These are phyloP conservation scores for Colletotrichum sp. DNA, from an alignment of 2,329 filamentous ascomycete species.

Conservation along the genomic window DNA sequence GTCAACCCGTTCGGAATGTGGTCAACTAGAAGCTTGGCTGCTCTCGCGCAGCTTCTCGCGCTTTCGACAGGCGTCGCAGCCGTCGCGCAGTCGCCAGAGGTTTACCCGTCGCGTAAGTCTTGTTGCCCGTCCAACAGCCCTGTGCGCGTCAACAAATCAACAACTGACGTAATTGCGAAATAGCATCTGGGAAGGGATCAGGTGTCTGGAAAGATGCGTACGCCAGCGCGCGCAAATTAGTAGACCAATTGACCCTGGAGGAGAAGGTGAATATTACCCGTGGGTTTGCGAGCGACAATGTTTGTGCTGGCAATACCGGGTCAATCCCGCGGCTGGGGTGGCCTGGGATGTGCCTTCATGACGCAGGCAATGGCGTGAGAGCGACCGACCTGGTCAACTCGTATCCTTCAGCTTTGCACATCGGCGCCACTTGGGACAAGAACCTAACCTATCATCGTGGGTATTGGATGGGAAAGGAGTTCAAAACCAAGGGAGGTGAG, in stretches of 20 bases:
- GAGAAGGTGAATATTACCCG: constrained; percentile 61
- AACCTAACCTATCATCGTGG: constrained; percentile 45
- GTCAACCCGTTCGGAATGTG: background rate
- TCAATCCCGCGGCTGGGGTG: constrained; percentile 49
- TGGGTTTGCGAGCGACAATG: constrained; percentile 41
- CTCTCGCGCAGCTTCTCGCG: background rate
- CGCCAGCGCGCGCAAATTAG: constrained; percentile 59
- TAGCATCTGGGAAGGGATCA: background rate
- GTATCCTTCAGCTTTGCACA: constrained; percentile 52
- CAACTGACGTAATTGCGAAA: background rate
- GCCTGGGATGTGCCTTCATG: constrained; percentile 54
- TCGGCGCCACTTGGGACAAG: constrained; percentile 63
- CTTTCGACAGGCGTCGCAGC: background rate
- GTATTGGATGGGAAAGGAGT: constrained; percentile 37
- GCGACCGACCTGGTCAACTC: constrained; percentile 53
- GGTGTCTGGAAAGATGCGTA: constrained; percentile 63
- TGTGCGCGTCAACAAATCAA: background rate
- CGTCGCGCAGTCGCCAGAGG: background rate
- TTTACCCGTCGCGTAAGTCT: constrained; percentile 1
- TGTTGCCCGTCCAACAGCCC: background rate
- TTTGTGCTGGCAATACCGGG: constrained; percentile 52
- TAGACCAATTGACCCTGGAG: constrained; percentile 67
- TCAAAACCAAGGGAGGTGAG: constrained; percentile 39
- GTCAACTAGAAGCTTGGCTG: background rate
- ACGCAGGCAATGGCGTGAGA: constrained; percentile 54